Percentiles rank a stretch among this genome's conserved stretches.
Conservation (phyloP, 345 rosid genomes). For the Populus ilicifolia region DNA sequence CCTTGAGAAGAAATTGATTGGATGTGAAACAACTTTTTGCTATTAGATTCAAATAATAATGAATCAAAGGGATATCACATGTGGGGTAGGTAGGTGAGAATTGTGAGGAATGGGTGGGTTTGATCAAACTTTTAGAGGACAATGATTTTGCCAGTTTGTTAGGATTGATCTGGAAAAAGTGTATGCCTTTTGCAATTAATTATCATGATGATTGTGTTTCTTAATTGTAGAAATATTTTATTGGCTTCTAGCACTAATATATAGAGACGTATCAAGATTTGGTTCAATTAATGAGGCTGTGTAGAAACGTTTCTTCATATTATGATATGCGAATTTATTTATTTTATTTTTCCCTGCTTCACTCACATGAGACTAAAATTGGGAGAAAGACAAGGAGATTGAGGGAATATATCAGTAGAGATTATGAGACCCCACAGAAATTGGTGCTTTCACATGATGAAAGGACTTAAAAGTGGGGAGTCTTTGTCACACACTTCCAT, state of each 20-base stretch:
- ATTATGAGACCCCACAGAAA: constrained; percentile 27
- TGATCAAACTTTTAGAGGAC: constrained; percentile 38
- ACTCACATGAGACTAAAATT: not conserved
- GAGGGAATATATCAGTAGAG: constrained; percentile 12
- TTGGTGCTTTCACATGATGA: constrained; percentile 29
- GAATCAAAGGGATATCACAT: constrained; percentile 8
- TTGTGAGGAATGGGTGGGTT: constrained; percentile 12
- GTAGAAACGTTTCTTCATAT: no score
- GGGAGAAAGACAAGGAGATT: not conserved
- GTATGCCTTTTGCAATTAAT: constrained; percentile 23
- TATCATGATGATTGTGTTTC: constrained; percentile 15
- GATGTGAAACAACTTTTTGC: constrained; percentile 9
- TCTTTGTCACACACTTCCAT: constrained; percentile 17
- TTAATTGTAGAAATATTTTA: not conserved
- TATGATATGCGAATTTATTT: no score
- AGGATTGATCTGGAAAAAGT: constrained; percentile 12
- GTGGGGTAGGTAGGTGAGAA: constrained; percentile 26
- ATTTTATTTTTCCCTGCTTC: not conserved
- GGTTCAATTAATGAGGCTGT: constrained; percentile 30
- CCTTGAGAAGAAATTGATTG: constrained; percentile 39
- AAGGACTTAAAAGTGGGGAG: constrained; percentile 20
- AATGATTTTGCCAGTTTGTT: constrained; percentile 28
- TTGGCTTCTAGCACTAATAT: not conserved
- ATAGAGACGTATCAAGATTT: constrained; percentile 20
- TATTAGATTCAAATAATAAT: constrained; percentile 18